Evolutionary conservation across 768 basidiomycete species (phyloP), one percentile per base, ranked within the genome.

Genomic region (Candolleomyces aberdarensis): DNA sequence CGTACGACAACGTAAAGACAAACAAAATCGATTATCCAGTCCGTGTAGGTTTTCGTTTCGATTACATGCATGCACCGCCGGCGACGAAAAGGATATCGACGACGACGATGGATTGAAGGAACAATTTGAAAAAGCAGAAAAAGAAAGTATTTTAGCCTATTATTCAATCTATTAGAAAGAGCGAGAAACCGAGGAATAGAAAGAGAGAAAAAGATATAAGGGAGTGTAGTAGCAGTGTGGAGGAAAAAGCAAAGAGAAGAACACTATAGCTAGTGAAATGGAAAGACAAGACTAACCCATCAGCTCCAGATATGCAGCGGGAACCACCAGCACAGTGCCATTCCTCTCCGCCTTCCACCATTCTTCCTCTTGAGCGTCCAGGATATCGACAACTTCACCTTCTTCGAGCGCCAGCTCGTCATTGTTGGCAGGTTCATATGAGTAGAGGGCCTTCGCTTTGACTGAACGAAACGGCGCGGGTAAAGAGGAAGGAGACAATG

Each of bases 341-440:
- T 83, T 86, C 68, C 84, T 83, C 76, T 98, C 96, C 43, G 89
- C 90, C 78, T 96, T 98, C 93, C 93, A 98, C 97, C 97, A 98
- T 67, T 92, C 91, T 56, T 78, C 80, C 65, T 98, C 97, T 57
- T 83, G 83, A 51, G 75, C 83, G 69, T 99, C 97, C 60, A 98
- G 82, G 63, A 99, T 86, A 8, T 79, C 79, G 43, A 98, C 75
- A 39, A 75, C 71, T 59, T 96, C 92, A 61, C 92, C 94, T 74
- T 94, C 94, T 7, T 75, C 75, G 70, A 98, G 92, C 0, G 91
- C 79, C n/a, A 96, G 78, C 70, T 98, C 95, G 65, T 98, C 95
- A 15, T 84, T 67, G 62, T 84, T 88, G 47, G 73, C 72, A 26
- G 86, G 87, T 5, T 78, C 74, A 69, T 98, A 98, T 0, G 88